Base-by-base conservation (phyloP, 2,329 filamentous ascomycete species). In the Colletotrichum paranaense region DNA sequence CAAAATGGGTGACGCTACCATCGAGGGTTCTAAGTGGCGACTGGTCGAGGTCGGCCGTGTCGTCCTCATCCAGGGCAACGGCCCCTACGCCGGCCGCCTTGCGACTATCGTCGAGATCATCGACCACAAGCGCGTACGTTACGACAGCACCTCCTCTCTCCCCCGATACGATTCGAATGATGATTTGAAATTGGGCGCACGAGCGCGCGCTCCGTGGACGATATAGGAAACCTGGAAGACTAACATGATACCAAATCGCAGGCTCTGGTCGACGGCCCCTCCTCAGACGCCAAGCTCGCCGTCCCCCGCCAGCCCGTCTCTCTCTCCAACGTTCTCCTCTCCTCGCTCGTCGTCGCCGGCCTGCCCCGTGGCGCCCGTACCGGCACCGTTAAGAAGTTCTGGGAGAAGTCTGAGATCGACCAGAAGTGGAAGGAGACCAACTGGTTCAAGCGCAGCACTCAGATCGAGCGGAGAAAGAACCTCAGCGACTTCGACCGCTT, bases 111-210 rank as follows among this genome's bases (percentile, higher is more conserved):
- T 98, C 88, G 96, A 99, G 92, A 98, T 99, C 88, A 97, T 99
- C 89, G 97, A 99, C 89, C 96, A 99, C 93, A 98, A 98, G 92
- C 95, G 97, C 89, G 97, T 99, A 97, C 85, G 97, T 95, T 84
- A 9, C 62, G 62, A 64, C 62, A 64, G 49, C 49, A 53, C 46
- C 49, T 64, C n/a, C 32, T 57, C 32, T 19, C 24, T 12, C 62
- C 67, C 75, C 64, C 62, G 58, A 32, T 11, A 32, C 66, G 66
- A 68, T 38, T 55, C 24, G 22, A 30, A 30, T 55, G 16, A 2
- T 28, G 28, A 0, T 56, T 28, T 56, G 53, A 26, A 26, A 56
- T 46, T 46, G 62, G 38, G 30, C 28, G 62, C 30, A 32, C 46
- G 62, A 46, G 26, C 30, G 46, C 62, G 35, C 46, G 12, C 42